These are phyloP conservation scores for Ogataea salicorniae DNA, from an alignment of 805 yeast genomes.

Conservation along the genomic window DNA sequence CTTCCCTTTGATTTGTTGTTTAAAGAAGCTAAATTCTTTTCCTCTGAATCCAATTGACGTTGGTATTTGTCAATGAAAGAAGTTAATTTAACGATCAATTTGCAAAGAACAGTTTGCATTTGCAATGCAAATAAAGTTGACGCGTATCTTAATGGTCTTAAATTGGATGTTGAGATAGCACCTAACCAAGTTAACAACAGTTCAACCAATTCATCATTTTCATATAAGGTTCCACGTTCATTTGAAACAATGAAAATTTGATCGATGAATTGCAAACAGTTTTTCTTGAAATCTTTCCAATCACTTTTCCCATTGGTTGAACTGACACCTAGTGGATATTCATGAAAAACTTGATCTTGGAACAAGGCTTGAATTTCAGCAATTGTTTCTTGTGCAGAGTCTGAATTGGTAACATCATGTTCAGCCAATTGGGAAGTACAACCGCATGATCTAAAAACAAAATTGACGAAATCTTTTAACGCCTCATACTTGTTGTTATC, in stretches of 20 bases:
- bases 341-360: constrained; percentile 56
- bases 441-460: constrained; percentile 67
- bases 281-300: constrained; percentile 47
- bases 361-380: constrained; percentile 65
- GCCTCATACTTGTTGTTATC: constrained; percentile 40
- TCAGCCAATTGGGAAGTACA: constrained; percentile 59
- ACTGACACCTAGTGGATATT: constrained; percentile 49
- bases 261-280: constrained; percentile 51
- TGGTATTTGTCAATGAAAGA: constrained; percentile 38
- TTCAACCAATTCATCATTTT: constrained; percentile 40
- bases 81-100: constrained; percentile 35
- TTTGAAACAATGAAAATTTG: constrained; percentile 47
- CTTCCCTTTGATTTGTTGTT: constrained; percentile 15
- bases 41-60: constrained; percentile 35
- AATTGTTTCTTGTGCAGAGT: constrained; percentile 65
- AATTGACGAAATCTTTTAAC: constrained; percentile 59
- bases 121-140: constrained; percentile 55
- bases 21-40: constrained; percentile 15
- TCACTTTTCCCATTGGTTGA: constrained; percentile 39
- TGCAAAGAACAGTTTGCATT: constrained; percentile 58
- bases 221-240: constrained; percentile 58
- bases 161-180: constrained; percentile 60
- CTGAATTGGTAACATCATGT: constrained; percentile 57
- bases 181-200: constrained; percentile 71
- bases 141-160: constrained; percentile 66